A percentile compares a stretch with the other conserved stretches of the same genome.
phyloP scores from a whole-genome alignment of 371 early-diverging fungal species.

The Actinomucor elegans region DNA sequence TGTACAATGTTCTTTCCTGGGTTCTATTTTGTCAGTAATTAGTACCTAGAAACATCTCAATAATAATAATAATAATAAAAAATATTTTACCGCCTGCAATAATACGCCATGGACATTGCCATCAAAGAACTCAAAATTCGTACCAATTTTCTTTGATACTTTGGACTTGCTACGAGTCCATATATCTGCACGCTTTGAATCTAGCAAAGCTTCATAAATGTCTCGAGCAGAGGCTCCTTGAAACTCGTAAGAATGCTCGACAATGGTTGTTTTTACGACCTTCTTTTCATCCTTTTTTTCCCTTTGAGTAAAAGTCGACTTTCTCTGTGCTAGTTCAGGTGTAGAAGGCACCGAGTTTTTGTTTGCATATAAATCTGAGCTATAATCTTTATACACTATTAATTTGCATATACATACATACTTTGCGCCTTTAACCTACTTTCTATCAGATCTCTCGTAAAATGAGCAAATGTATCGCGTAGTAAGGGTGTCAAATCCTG shows the following conservation, averaged over 20 bases:
- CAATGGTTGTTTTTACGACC: slow-evolving; percentile 61
- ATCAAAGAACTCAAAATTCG: slow-evolving; percentile 75
- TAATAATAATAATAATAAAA: not conserved
- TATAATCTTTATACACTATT: slow-evolving; percentile 48
- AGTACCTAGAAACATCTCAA: not conserved
- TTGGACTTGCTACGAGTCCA: slow-evolving; percentile 74
- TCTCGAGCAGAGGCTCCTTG: slow-evolving; percentile 78
- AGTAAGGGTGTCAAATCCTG: slow-evolving; percentile 61
- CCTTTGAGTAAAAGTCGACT: slow-evolving; percentile 9
- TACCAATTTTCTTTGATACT: slow-evolving; percentile 54
- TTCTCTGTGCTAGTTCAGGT: slow-evolving; percentile 16
- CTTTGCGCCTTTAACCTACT: no score
- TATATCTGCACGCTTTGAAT: slow-evolving; percentile 65
- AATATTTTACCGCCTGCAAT: slow-evolving; percentile 55
- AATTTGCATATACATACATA: not conserved
- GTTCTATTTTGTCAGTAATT: slow-evolving; percentile 11
- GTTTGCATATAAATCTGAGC: slow-evolving; percentile 77
- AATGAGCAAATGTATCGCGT: slow-evolving; percentile 57
- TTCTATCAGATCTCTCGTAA: slow-evolving; percentile 71
- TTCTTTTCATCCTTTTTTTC: slow-evolving; percentile 20
- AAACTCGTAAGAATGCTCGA: slow-evolving; percentile 78
- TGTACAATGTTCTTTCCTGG: slow-evolving; percentile 74
- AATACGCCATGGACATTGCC: slow-evolving; percentile 86
- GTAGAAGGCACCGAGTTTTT: slow-evolving; percentile 22
- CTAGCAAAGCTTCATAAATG: slow-evolving; percentile 76